Base-by-base conservation (phyloP, 805 yeast species). In the Wickerhamomyces bisporus region DNA sequence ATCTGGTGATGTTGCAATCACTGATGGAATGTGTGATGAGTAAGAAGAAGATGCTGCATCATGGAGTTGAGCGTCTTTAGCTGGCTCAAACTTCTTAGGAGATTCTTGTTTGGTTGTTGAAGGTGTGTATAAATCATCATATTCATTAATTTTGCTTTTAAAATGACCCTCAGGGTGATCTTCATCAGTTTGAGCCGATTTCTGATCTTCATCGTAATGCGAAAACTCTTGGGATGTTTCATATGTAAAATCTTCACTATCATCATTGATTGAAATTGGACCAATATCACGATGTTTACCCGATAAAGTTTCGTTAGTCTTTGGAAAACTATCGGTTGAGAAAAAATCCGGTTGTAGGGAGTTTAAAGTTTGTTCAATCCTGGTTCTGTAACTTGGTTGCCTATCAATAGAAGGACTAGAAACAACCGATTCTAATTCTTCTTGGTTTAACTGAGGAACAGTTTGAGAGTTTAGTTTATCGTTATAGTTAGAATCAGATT, bases 1-100 rank as follows among this genome's bases (percentile, higher is more conserved):
- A 5, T 41, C 45, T 1, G 32, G 25, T 4, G 56, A 51, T 3
- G 57, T 44, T 18, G 39, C 38, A 10, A 33, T 19, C 6, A 34
- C 38, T 3, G 58, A 50, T 20, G 54, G 55, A 8, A 41, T 16
- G 1, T 20, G 35, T 1, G 57, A 50, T 2, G 58, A 53, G 19
- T 53, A 53, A 3, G 34, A 30, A 4, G 58, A 53, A 1, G 58
- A 53, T 2, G 55, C 47, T 25, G 35, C 47, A 16, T 50, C 57
- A 13, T 19, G 3, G n/a, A 8, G 7, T 7, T 8, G n/a, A 12
- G 7, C 7, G n/a, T 7, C 24, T 21, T 21, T 21, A 7, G 7
- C 24, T 10, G 7, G 7, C 24, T 7, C 24, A 10, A 21, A 7
- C 10, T 11, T 20, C 6, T 18, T 17, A 7, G 12, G 4, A 17